Evolutionary conservation across 2,329 filamentous ascomycete species (phyloP).

Genomic region (Xylariales sp.): DNA sequence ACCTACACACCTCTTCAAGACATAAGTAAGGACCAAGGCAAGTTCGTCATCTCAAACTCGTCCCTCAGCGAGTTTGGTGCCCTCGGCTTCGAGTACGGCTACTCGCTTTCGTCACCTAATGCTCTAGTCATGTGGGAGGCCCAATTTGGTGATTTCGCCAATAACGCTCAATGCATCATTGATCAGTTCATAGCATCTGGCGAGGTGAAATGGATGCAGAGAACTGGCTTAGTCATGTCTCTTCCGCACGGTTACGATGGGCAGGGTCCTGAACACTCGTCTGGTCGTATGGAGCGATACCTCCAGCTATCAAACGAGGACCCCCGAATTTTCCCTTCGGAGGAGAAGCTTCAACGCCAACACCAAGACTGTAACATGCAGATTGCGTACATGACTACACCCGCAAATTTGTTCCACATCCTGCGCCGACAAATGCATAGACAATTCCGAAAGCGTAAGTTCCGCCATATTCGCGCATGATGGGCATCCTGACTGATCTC

Average conservation of each 20-base stretch:
- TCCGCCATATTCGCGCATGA: constrained; percentile 15
- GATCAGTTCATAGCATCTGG: constrained; percentile 98
- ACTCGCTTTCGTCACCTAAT: constrained; percentile 94
- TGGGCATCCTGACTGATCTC: constrained; percentile 18
- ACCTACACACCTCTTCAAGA: constrained; percentile 92
- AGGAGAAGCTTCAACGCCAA: constrained; percentile 88
- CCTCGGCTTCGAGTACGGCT: constrained; percentile 97
- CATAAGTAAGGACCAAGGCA: constrained; percentile 84
- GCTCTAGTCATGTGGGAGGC: constrained; percentile 99
- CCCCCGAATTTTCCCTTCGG: constrained; percentile 82
- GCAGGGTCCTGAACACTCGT: constrained; percentile 97
- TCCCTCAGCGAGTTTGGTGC: constrained; percentile 68
- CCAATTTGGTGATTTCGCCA: constrained; percentile 99
- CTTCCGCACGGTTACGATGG: constrained; percentile 97
- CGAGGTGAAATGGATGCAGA: constrained; percentile 98
- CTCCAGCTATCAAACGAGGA: constrained; percentile 97
- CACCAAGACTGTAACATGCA: constrained; percentile 99
- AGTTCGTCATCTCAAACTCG: constrained; percentile 96
- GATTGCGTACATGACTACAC: constrained; percentile 94
- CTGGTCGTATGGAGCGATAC: constrained; percentile 93
- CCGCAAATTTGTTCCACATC: constrained; percentile 93
- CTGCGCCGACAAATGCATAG: constrained; percentile 97
- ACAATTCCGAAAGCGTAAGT: constrained; percentile 97
- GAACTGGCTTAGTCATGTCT: constrained; percentile 92
- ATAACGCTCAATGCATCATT: constrained; percentile 98